A percentile compares a stretch with the other conserved stretches of the same genome.
Conservation (phyloP, 2,329 filamentous ascomycete genomes). For the Ceratocystis lukuohia region DNA sequence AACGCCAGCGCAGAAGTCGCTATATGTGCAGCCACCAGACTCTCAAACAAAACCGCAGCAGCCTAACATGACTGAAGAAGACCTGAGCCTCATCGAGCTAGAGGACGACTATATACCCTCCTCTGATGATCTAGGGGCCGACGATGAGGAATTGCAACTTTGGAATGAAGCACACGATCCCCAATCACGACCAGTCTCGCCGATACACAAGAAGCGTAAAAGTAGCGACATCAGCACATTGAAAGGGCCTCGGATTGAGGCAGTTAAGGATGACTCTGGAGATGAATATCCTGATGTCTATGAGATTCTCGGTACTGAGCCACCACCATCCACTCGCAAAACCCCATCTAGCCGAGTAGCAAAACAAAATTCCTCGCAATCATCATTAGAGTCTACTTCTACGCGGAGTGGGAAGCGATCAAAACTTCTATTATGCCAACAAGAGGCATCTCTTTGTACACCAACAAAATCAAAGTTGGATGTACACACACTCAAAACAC, state of each 20-base stretch:
- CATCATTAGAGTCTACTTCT: constrained; percentile 8
- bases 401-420: constrained; percentile 15
- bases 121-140: constrained; percentile 28
- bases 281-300: constrained; percentile 43
- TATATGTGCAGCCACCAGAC: neutral
- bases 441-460: constrained; percentile 21
- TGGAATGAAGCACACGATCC: constrained; percentile 33
- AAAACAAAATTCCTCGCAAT: constrained; percentile 4
- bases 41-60: neutral
- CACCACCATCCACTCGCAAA: constrained; percentile 28
- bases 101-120: constrained; percentile 28
- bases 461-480: constrained; percentile 17
- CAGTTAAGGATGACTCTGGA: constrained; percentile 26
- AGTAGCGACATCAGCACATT: constrained; percentile 33
- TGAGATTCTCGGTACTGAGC: constrained; percentile 33
- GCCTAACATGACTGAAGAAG: neutral
- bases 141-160: constrained; percentile 27
- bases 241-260: neutral
- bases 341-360: neutral
- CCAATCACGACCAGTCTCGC: constrained; percentile 28
- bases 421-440: constrained; percentile 11
- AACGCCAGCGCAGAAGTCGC: neutral
- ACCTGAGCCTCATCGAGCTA: constrained; percentile 27
- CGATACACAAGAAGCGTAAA: constrained; percentile 38
- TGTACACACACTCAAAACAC: neutral